Evolutionary conservation across 2,329 filamentous ascomycete genomes (phyloP).

Genomic region (Apiospora pterosperma): DNA sequence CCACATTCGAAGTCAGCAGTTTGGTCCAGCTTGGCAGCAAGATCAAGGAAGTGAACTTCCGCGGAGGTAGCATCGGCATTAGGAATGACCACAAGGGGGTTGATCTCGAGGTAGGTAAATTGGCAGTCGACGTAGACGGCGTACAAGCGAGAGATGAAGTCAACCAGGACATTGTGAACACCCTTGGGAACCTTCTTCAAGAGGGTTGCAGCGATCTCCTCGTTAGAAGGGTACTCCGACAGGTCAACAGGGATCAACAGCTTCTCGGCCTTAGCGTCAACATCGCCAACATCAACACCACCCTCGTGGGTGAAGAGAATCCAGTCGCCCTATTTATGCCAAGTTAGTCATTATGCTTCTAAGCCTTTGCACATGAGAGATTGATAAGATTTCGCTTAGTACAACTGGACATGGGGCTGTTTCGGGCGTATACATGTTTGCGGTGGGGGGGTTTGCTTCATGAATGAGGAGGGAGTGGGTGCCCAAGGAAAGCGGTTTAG

Average conservation of each 20-base stretch:
- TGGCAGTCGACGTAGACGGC: conserved; percentile 99
- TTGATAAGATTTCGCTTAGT: neutral
- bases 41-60: conserved; percentile 94
- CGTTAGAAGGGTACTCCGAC: conserved; percentile 90
- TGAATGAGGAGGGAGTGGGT: conserved; percentile 8
- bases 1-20: conserved; percentile 99
- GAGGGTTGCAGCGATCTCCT: conserved; percentile 80
- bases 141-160: conserved; percentile 98
- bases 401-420: neutral
- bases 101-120: conserved; percentile 99
- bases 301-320: conserved; percentile 99
- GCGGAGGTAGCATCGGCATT: conserved; percentile 90
- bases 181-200: conserved; percentile 92
- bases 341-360: neutral
- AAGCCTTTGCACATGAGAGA: conserved; percentile 8
- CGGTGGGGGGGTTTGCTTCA: neutral
- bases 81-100: conserved; percentile 96
- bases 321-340: conserved; percentile 77
- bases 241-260: conserved; percentile 95
- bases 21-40: conserved; percentile 98
- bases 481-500: conserved; percentile 36
- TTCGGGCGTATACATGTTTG: neutral
- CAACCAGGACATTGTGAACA: conserved; percentile 95
- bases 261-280: conserved; percentile 98
- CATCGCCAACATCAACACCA: conserved; percentile 99